phyloP scores from a whole-genome alignment of 345 rosid species.

The Durio zibethinus region DNA sequence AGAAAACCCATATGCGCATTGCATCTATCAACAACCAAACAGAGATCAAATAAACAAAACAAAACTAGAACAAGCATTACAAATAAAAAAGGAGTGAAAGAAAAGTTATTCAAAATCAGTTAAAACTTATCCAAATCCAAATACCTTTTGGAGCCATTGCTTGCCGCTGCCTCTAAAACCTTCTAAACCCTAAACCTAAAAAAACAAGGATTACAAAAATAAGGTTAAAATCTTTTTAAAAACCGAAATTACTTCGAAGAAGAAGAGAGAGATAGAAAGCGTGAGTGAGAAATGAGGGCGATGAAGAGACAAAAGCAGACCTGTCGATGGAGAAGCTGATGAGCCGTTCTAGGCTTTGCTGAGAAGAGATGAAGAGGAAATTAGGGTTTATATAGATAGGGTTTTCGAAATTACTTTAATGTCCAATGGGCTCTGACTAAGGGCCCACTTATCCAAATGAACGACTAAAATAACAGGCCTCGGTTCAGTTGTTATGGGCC shows the following conservation, averaged over 20 bases:
- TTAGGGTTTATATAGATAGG: constrained; percentile 29
- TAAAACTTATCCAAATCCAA: not conserved
- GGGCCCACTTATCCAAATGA: not conserved
- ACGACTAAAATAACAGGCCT: not conserved
- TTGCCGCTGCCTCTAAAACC: not conserved
- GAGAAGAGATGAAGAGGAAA: not conserved
- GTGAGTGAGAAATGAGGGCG: not conserved
- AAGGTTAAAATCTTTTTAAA: not conserved
- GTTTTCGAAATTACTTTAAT: constrained; percentile 12
- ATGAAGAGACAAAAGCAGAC: constrained; percentile 2
- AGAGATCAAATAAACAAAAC: not conserved
- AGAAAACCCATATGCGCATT: not conserved
- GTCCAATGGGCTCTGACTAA: not conserved
- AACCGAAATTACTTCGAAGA: not conserved
- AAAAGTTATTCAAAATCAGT: not conserved
- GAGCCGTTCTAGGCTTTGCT: constrained; percentile 32
- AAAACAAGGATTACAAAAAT: not conserved
- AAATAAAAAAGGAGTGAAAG: not conserved
- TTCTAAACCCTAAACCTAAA: not conserved
- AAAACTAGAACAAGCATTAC: not conserved
- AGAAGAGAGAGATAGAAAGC: not conserved
- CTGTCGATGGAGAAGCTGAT: constrained; percentile 22
- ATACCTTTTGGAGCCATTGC: constrained; percentile 20
- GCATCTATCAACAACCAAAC: not conserved
- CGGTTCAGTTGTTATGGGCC: not conserved